A percentile compares a stretch with the other conserved stretches of the same genome.
Evolutionary conservation across 1,284 basidiomycete genomes (phyloP).

Genomic region (Leccinum fallax): DNA sequence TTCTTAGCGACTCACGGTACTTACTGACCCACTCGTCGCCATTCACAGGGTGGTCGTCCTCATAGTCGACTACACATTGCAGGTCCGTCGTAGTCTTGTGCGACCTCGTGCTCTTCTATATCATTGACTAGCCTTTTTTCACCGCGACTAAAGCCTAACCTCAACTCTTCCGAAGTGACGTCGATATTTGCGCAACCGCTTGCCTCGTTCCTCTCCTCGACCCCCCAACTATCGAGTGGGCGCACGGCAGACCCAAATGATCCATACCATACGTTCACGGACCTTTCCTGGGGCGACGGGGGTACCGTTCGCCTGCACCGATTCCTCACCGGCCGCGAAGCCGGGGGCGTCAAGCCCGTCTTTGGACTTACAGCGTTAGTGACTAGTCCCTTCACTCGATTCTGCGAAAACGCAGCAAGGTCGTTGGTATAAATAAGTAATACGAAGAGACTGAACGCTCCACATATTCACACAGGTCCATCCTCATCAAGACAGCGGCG

Average conservation of each 20-base stretch:
- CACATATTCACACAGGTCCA: conserved; percentile 48
- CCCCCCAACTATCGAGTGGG: conserved; percentile 60
- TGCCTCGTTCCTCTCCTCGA: conserved; percentile 66
- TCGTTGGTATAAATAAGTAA: not conserved
- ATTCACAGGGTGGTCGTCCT: conserved; percentile 74
- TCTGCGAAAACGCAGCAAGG: not conserved
- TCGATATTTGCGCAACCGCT: conserved; percentile 84
- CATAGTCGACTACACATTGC: conserved; percentile 69
- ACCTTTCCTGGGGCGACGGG: conserved; percentile 45
- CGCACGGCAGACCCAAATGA: conserved; percentile 5
- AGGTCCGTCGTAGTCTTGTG: conserved; percentile 41
- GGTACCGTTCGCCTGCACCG: conserved; percentile 62
- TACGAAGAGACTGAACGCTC: not conserved
- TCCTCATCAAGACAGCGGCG: conserved; percentile 68
- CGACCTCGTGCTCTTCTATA: not conserved
- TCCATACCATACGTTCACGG: conserved; percentile 66
- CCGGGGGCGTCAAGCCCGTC: conserved; percentile 79
- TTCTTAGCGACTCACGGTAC: not conserved
- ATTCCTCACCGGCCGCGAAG: conserved; percentile 82
- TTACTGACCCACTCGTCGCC: not conserved
- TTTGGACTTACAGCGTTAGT: conserved; percentile 82
- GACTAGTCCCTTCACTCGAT: not conserved
- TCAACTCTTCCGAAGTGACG: conserved; percentile 78
- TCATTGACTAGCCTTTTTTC: not conserved
- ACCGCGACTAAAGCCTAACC: conserved; percentile 59